Conservation (phyloP, 2,329 filamentous ascomycete genomes). For the Nigrospora sphaerica region DNA sequence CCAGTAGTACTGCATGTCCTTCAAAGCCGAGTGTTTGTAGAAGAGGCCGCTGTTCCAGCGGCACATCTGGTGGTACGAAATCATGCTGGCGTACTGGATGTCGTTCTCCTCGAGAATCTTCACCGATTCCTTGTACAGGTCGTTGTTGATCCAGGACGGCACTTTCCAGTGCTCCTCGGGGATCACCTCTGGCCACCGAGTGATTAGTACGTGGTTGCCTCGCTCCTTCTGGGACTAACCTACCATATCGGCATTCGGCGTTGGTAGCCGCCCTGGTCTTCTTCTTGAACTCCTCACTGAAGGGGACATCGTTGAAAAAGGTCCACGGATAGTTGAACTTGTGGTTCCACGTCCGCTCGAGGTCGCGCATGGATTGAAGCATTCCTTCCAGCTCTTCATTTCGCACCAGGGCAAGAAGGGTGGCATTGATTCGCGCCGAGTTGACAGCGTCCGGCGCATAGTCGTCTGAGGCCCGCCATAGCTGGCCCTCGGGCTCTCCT, state of each 20-base stretch:
- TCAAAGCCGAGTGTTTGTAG: constrained; percentile 88
- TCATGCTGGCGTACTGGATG: constrained; percentile 83
- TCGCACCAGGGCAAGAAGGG: constrained; percentile 82
- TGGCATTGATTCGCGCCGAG: constrained; percentile 85
- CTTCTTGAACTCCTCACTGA: constrained; percentile 86
- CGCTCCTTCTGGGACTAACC: constrained; percentile 9
- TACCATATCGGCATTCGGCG: constrained; percentile 80
- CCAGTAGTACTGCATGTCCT: constrained; percentile 88
- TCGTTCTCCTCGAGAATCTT: constrained; percentile 74
- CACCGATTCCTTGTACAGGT: constrained; percentile 79
- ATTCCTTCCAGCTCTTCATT: constrained; percentile 84
- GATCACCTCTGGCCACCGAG: constrained; percentile 58
- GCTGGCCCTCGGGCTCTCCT: constrained; percentile 70
- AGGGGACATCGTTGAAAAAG: constrained; percentile 95
- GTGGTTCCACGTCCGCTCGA: constrained; percentile 92
- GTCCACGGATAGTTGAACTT: constrained; percentile 99
- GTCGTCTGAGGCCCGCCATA: constrained; percentile 67
- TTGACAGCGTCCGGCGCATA: constrained; percentile 71
- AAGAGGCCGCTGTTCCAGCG: constrained; percentile 98
- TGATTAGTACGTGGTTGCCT: constrained; percentile 16
- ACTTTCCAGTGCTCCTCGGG: constrained; percentile 93
- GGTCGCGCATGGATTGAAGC: constrained; percentile 79
- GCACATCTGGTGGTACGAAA: constrained; percentile 98
- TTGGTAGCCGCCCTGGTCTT: constrained; percentile 77
- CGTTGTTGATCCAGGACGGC: constrained; percentile 85